Evolutionary conservation across 2,329 filamentous ascomycete species (phyloP), one percentile per base, ranked within the genome.

Genomic region (Trichophyton benhamiae): DNA sequence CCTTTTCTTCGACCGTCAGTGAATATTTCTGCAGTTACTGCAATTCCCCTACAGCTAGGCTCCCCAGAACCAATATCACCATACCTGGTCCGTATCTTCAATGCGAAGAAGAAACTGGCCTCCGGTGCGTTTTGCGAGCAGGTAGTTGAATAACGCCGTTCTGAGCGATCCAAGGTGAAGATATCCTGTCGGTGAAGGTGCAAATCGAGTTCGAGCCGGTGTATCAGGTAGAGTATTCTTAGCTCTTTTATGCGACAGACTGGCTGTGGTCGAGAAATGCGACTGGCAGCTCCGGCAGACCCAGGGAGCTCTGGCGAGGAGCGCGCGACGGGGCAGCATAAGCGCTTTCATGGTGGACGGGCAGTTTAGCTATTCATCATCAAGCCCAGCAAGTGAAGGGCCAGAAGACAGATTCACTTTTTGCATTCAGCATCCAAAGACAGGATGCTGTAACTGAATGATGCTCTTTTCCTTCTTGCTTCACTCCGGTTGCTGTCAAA

Each of bases 141-240:
- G 78, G 67, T 92, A 96, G 70, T 96, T 97, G 78, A 91, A 97
- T n/a, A 99, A 76, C 0, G 95, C 95, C 0, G 94, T 99, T 62
- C 94, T 82, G 41, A 99, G 75, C 0, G 91, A 96, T 3, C 94
- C 94, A 11, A 99, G 79, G 74, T 99, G 94, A 25, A 99, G 80
- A 68, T 92, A 91, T 1, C 94, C 94, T 0, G 94, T 99, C 0
- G 94, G 94, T 1, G 94, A 97, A 0, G 94, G 94, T 0, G 95
- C 94, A 74, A 99, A 99, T 55, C 94, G 86, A 17, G 94, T 89
- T 72, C 89, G 80, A 63, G 84, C 84, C 53, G 88, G 87, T 5
- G 71, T 74, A 30, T 77, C 75, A 15, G 83, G 76, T 55, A 75
- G 72, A 65, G 71, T 69, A 61, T 66, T 72, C 61, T 69, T 74